Evolutionary conservation across 495 filamentous ascomycete species (phyloP), one percentile per base, ranked within the genome.

Genomic region (Hyaloscypha variabilis): DNA sequence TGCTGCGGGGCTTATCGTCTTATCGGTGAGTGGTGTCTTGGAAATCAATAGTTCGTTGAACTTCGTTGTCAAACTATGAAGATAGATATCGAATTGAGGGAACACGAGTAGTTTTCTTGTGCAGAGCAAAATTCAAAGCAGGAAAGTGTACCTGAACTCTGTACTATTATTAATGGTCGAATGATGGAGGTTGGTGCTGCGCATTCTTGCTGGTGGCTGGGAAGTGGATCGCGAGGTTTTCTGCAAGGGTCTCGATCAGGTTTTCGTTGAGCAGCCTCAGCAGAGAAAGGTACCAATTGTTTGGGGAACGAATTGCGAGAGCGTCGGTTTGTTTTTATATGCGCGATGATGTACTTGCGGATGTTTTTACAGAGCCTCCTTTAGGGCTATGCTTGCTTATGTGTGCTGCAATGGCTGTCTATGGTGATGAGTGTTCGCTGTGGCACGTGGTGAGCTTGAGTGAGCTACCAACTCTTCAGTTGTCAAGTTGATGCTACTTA

Each of bases 121-220:
- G 51, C 25, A 14, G 6, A 46, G n/a, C n/a, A n/a, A n/a, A n/a
- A n/a, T n/a, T n/a, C 19, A 19, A 17, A 46, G 5, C 51, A 25
- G 51, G 23, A 54, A 51, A 54, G 8, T 25, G 8, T 54, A 54
- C 6, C 51, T 24, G 25, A 25, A 11, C 11, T 54, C 26, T 23
- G 13, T 11, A 8, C 3, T 6, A 25, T 54, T 25, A 54, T 54
- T 19, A 25, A 54, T 51, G 4, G 6, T 19, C n/a, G 51, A 54
- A 54, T 54, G 25, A 54, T 17, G 51, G 49, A 13, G 51, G 51
- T 54, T 54, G 51, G 51, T 54, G 51, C 21, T 54, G 21, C 21
- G 4, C 51, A 54, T 28, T 24, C 51, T 54, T 54, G 25, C 21
- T 54, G 23, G 51, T 25, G 51, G 51, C 51, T 54, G 51, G 51